phyloP scores from a whole-genome alignment of 1,284 basidiomycete species.

The Melampsora abietis-canadensis region DNA sequence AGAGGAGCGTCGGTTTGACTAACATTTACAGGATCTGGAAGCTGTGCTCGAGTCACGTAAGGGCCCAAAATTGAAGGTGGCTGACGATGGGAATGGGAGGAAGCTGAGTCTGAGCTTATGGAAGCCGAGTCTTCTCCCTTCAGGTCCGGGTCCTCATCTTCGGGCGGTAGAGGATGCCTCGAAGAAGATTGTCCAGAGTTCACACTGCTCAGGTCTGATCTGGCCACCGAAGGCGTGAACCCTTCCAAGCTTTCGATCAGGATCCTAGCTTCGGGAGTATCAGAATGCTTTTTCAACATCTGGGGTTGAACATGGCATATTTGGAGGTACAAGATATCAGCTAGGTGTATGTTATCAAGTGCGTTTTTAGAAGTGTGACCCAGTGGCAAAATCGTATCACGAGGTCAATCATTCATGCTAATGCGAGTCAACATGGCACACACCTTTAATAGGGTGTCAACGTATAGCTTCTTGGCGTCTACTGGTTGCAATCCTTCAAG shows the following conservation, averaged over 20 bases:
- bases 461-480: conserved; percentile 28
- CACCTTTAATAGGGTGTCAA: conserved; percentile 36
- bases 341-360: background rate
- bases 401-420: background rate
- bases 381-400: background rate
- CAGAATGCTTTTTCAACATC: conserved; percentile 34
- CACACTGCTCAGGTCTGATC: conserved; percentile 9
- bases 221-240: conserved; percentile 2
- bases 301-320: conserved; percentile 5
- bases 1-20: background rate
- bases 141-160: background rate
- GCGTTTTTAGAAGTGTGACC: background rate
- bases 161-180: background rate
- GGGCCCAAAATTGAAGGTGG: conserved; percentile 16
- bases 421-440: background rate
- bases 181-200: conserved; percentile 16
- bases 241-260: conserved; percentile 22
- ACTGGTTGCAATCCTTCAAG: conserved; percentile 19
- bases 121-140: background rate
- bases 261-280: conserved; percentile 20
- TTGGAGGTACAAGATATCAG: background rate
- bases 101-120: background rate
- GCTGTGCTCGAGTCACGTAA: conserved; percentile 22
- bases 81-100: background rate
- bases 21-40: conserved; percentile 15